Conservation (phyloP, 2,329 filamentous ascomycete species). For the Paecilomyces sp. region DNA sequence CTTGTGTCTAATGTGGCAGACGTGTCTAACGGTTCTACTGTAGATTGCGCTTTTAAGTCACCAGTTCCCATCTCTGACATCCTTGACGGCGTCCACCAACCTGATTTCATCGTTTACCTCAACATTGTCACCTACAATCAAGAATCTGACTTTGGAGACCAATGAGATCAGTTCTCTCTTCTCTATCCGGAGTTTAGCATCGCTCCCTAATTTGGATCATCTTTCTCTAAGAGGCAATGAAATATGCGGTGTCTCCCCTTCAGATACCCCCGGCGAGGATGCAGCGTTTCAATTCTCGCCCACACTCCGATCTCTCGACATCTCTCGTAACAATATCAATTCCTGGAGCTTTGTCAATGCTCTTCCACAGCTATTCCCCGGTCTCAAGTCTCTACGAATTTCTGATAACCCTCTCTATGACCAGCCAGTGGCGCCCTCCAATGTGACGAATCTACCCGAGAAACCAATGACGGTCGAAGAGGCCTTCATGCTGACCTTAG, state of each 20-base stretch:
- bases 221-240: slow-evolving; percentile 67
- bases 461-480: slow-evolving; percentile 57
- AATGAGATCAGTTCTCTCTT: slow-evolving; percentile 33
- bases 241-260: slow-evolving; percentile 43
- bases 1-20: background rate
- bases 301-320: slow-evolving; percentile 58
- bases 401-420: slow-evolving; percentile 81
- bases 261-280: slow-evolving; percentile 24
- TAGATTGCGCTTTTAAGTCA: slow-evolving; percentile 28
- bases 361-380: slow-evolving; percentile 62
- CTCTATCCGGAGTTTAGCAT: slow-evolving; percentile 41
- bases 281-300: slow-evolving; percentile 44
- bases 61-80: slow-evolving; percentile 28
- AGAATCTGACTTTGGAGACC: slow-evolving; percentile 42
- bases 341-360: slow-evolving; percentile 69
- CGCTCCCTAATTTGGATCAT: slow-evolving; percentile 44
- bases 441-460: slow-evolving; percentile 33
- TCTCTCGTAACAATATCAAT: slow-evolving; percentile 64
- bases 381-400: slow-evolving; percentile 67
- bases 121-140: slow-evolving; percentile 30
- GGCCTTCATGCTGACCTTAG: slow-evolving; percentile 81
- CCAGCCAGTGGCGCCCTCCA: slow-evolving; percentile 25
- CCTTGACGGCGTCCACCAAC: slow-evolving; percentile 29
- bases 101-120: slow-evolving; percentile 23
- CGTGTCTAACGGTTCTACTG: slow-evolving; percentile 2